phyloP scores from a whole-genome alignment of 1,284 basidiomycete species.

The Malassezia obtusa region DNA sequence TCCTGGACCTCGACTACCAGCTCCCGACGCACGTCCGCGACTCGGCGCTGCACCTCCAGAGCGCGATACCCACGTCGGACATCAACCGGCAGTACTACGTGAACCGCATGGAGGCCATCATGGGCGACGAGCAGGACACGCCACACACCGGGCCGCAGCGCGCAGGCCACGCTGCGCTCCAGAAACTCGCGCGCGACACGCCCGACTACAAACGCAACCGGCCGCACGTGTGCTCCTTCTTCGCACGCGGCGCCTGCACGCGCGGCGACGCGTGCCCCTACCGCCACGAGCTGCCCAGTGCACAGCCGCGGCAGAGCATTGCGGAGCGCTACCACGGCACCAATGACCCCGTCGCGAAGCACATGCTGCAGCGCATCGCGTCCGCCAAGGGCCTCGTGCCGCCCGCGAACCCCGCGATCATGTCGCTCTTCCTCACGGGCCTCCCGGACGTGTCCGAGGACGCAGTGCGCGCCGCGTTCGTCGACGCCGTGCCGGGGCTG shows the following conservation, averaged over 20 bases:
- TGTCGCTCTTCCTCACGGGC: conserved; percentile 79
- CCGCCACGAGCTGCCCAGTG: conserved; percentile 71
- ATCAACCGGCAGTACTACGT: conserved; percentile 89
- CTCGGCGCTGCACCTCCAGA: conserved; percentile 77
- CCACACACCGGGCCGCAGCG: conserved; percentile 15
- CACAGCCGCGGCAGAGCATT: conserved; percentile 68
- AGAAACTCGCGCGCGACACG: conserved; percentile 80
- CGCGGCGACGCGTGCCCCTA: conserved; percentile 88
- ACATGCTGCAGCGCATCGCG: conserved; percentile 67
- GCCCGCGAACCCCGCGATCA: conserved; percentile 76
- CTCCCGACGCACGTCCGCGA: conserved; percentile 94
- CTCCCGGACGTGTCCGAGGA: conserved; percentile 69
- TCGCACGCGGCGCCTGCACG: conserved; percentile 84
- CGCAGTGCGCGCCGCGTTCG: conserved; percentile 65
- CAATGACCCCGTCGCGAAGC: conserved; percentile 80
- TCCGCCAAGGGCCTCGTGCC: conserved; percentile 70
- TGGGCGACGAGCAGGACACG: conserved; percentile 43
- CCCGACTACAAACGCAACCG: conserved; percentile 94
- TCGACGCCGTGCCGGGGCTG: conserved; percentile 49
- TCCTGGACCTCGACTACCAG: conserved; percentile 85
- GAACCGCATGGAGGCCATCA: conserved; percentile 61
- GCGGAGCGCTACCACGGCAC: conserved; percentile 72
- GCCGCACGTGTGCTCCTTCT: conserved; percentile 90
- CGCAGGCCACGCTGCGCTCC: conserved; percentile 82
- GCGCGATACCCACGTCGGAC: conserved; percentile 82